phyloP scores from a whole-genome alignment of 345 rosid genomes.

The Nasturtium officinale region DNA sequence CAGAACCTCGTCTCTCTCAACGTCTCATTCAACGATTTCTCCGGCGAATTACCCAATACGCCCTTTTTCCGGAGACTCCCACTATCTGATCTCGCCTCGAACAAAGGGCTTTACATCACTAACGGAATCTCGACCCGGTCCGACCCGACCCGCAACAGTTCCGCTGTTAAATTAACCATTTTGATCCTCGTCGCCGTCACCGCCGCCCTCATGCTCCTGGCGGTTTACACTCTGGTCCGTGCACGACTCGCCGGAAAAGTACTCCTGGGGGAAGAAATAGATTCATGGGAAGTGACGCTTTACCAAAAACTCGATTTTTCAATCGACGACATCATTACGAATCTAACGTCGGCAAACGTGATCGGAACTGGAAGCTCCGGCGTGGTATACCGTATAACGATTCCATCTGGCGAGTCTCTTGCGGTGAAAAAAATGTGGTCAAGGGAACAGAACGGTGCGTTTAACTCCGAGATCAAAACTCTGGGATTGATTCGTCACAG shows the following conservation, averaged over 20 bases:
- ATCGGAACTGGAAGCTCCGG: slow-evolving; percentile 83
- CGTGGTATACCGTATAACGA: slow-evolving; percentile 63
- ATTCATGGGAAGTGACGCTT: slow-evolving; percentile 74
- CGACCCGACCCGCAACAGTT: slow-evolving; percentile 51
- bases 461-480: slow-evolving; percentile 74
- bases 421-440: slow-evolving; percentile 76
- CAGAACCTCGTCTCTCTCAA: slow-evolving; percentile 87
- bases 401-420: slow-evolving; percentile 57
- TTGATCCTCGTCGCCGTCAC: slow-evolving; percentile 26
- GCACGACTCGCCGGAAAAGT: slow-evolving; percentile 45
- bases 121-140: slow-evolving; percentile 41
- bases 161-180: slow-evolving; percentile 51
- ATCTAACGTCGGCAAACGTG: slow-evolving; percentile 60
- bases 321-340: slow-evolving; percentile 57
- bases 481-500: slow-evolving; percentile 87
- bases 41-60: slow-evolving; percentile 77
- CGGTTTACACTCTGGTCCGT: slow-evolving; percentile 59
- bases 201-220: slow-evolving; percentile 54
- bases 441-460: slow-evolving; percentile 58
- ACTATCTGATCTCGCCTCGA: slow-evolving; percentile 65
- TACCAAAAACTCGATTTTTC: slow-evolving; percentile 85
- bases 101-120: slow-evolving; percentile 57
- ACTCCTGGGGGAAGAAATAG: slow-evolving; percentile 46
- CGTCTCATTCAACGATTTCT: slow-evolving; percentile 76
- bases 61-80: slow-evolving; percentile 84